A percentile compares a stretch with the other conserved stretches of the same genome.
These are phyloP conservation scores for Hypoxylon sp. DNA, from an alignment of 2,329 filamentous ascomycete genomes.

Conservation along the genomic window DNA sequence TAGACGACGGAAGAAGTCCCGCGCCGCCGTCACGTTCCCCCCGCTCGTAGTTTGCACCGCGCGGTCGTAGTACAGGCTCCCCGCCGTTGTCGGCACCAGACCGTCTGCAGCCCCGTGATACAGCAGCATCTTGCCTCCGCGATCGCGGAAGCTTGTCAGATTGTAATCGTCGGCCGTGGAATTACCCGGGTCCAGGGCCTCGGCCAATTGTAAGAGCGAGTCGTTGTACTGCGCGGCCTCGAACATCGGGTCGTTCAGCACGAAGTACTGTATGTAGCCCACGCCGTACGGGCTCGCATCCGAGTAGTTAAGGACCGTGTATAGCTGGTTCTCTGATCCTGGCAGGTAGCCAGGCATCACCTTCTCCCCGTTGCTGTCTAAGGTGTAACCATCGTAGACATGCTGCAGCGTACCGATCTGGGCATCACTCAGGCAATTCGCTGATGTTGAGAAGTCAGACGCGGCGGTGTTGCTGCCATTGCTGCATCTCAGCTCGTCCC, in stretches of 20 bases:
- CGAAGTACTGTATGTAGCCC: constrained; percentile 56
- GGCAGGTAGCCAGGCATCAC: constrained; percentile 61
- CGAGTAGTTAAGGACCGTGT: constrained; percentile 51
- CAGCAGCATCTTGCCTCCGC: constrained; percentile 60
- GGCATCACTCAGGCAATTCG: constrained; percentile 57
- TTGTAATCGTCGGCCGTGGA: constrained; percentile 57
- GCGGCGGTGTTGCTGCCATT: constrained; percentile 42
- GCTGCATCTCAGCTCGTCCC: constrained; percentile 57
- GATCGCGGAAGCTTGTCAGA: constrained; percentile 55
- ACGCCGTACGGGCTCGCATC: constrained; percentile 53
- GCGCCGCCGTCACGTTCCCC: constrained; percentile 53
- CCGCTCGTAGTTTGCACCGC: constrained; percentile 49
- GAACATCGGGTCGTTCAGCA: constrained; percentile 58
- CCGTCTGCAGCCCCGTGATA: constrained; percentile 62
- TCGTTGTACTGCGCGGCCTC: constrained; percentile 53
- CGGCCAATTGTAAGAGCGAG: constrained; percentile 50
- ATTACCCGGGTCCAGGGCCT: constrained; percentile 55
- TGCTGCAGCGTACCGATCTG: constrained; percentile 57
- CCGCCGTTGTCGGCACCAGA: constrained; percentile 56
- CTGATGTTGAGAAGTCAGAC: constrained; percentile 33
- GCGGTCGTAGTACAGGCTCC: constrained; percentile 54
- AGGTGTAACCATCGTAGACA: constrained; percentile 51
- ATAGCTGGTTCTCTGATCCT: constrained; percentile 60
- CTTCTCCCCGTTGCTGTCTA: constrained; percentile 51
- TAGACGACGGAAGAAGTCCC: constrained; percentile 66